A percentile compares a stretch with the other conserved stretches of the same genome.
phyloP scores from a whole-genome alignment of 306 rosid genomes.

The Corylus heterophylla region DNA sequence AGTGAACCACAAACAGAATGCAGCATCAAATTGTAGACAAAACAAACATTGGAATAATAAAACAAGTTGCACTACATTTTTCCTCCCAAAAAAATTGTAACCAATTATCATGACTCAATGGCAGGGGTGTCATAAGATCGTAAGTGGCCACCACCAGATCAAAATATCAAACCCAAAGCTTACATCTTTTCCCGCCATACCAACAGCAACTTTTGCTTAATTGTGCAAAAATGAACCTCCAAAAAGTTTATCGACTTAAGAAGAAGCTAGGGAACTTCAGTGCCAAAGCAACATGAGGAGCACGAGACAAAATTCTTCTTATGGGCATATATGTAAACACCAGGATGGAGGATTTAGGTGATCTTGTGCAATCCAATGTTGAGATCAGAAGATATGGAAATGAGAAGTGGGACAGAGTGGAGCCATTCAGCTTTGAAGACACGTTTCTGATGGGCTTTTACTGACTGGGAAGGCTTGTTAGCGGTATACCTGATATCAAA shows the following conservation, averaged over 20 bases:
- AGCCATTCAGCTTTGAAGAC: conserved; percentile 96
- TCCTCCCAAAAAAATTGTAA: not conserved
- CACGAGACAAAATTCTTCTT: not conserved
- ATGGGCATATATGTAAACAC: conserved; percentile 1
- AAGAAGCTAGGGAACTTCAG: not conserved
- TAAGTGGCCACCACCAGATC: not conserved
- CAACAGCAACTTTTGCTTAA: not conserved
- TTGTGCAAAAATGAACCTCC: not conserved
- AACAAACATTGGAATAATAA: not conserved
- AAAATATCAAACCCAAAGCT: not conserved
- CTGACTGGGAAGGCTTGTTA: conserved; percentile 77
- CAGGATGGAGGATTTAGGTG: conserved; percentile 28
- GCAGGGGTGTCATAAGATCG: not conserved
- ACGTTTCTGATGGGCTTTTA: conserved; percentile 88
- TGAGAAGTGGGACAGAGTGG: conserved; percentile 67
- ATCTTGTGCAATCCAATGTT: conserved; percentile 81
- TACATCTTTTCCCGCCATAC: not conserved
- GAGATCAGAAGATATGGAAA: conserved; percentile 94
- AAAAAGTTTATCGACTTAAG: not conserved
- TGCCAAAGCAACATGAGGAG: not conserved
- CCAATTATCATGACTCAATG: not conserved
- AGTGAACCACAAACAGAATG: not conserved
- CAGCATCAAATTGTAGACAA: not conserved
- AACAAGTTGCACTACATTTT: not conserved
- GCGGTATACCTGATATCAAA: conserved; percentile 81